Conservation (phyloP, 2,329 filamentous ascomycete genomes). For the Botrytis cinerea region DNA sequence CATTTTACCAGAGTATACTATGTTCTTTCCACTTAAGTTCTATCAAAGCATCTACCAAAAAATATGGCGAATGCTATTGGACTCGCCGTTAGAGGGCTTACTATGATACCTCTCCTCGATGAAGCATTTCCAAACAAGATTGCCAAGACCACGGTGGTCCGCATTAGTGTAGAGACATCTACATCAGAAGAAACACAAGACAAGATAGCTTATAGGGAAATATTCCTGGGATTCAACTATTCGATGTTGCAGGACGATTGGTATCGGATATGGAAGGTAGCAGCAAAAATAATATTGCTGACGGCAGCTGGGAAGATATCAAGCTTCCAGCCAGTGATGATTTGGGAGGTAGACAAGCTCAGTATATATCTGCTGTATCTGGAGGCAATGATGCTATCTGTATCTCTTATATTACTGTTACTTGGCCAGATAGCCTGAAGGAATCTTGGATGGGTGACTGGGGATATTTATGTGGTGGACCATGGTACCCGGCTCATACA, state of each 20-base stretch:
- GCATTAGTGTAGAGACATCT: not conserved
- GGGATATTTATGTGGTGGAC: not conserved
- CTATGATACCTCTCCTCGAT: not conserved
- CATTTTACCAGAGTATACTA: not conserved
- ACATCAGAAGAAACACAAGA: not conserved
- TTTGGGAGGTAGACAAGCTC: not conserved
- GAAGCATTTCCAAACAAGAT: not conserved
- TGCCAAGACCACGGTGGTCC: not conserved
- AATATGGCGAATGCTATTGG: not conserved
- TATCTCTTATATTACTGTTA: not conserved
- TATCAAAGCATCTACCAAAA: not conserved
- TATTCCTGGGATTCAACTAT: not conserved
- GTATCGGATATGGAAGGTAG: not conserved
- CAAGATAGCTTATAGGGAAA: not conserved
- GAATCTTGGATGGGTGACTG: not conserved
- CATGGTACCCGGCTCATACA: conserved; percentile 2
- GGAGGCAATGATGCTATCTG: not conserved
- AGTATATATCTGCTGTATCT: not conserved
- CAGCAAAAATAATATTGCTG: not conserved
- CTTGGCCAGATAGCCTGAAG: not conserved
- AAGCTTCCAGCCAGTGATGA: not conserved
- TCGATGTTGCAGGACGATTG: not conserved
- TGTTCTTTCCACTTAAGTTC: not conserved
- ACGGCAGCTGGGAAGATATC: not conserved
- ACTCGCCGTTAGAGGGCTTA: not conserved